Conservation (phyloP, 768 basidiomycete genomes). For the Kwoniella pini region DNA sequence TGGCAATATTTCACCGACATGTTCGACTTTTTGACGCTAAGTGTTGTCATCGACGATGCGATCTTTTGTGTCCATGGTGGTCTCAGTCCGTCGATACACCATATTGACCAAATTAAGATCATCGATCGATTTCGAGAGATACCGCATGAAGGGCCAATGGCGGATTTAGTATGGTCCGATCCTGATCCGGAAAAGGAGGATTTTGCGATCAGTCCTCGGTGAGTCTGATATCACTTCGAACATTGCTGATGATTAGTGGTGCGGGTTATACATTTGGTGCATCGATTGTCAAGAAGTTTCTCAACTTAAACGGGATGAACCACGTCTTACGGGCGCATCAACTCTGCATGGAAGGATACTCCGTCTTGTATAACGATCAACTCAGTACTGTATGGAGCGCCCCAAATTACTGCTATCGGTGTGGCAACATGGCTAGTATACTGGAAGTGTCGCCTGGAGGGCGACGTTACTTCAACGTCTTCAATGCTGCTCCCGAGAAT, state of each 20-base stretch:
- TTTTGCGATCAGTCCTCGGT: conserved; percentile 98
- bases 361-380: conserved; percentile 94
- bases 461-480: conserved; percentile 90
- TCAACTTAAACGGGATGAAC: conserved; percentile 92
- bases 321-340: conserved; percentile 98
- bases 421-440: conserved; percentile 95
- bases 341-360: conserved; percentile 98
- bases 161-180: conserved; percentile 99
- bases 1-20: conserved; percentile 99
- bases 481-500: conserved; percentile 98
- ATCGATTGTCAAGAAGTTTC: conserved; percentile 95
- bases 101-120: conserved; percentile 99
- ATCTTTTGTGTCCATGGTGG: conserved; percentile 99
- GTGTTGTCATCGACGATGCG: conserved; percentile 96
- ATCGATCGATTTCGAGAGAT: conserved; percentile 99
- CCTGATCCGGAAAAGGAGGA: conserved; percentile 99
- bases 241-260: conserved; percentile 62
- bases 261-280: conserved; percentile 99
- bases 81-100: conserved; percentile 97
- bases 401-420: conserved; percentile 98
- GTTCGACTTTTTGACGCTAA: conserved; percentile 98
- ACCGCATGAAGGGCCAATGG: conserved; percentile 99
- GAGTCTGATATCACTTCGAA: conserved; percentile 41
- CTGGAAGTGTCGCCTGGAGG: conserved; percentile 91
- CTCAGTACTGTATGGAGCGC: conserved; percentile 98